Evolutionary conservation across 2,329 filamentous ascomycete genomes (phyloP).

Genomic region (Paramyrothecium sp.): DNA sequence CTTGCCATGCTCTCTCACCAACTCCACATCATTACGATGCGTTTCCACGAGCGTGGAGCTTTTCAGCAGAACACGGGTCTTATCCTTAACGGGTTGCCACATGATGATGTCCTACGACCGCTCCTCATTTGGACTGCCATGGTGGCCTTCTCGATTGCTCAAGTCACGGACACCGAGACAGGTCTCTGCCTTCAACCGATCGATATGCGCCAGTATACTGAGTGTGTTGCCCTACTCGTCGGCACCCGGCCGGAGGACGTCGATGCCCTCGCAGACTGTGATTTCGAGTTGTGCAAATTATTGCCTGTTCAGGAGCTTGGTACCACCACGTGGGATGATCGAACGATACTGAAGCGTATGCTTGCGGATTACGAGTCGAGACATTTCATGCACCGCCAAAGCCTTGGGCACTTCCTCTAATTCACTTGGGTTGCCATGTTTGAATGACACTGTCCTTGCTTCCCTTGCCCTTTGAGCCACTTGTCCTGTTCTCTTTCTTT

Average conservation of each 20-base stretch:
- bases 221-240: slow-evolving; percentile 16
- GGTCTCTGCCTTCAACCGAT: slow-evolving; percentile 9
- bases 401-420: background rate
- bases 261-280: slow-evolving; percentile 13
- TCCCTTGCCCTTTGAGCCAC: background rate
- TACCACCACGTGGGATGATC: slow-evolving; percentile 3
- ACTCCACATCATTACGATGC: slow-evolving; percentile 10
- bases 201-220: slow-evolving; percentile 20
- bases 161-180: slow-evolving; percentile 9
- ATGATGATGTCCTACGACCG: slow-evolving; percentile 9
- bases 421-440: background rate
- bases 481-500: background rate
- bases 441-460: background rate
- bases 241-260: slow-evolving; percentile 11
- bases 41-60: slow-evolving; percentile 1
- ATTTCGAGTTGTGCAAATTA: slow-evolving; percentile 16
- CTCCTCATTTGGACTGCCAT: slow-evolving; percentile 25
- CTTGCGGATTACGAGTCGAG: slow-evolving; percentile 4
- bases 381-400: background rate
- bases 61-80: background rate
- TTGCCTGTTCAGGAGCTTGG: slow-evolving; percentile 7
- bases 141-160: slow-evolving; percentile 22
- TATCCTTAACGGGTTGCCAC: slow-evolving; percentile 5
- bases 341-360: slow-evolving; percentile 6
- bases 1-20: slow-evolving; percentile 23